Evolutionary conservation across 306 rosid species (phyloP).

Genomic region (Canavalia ensiformis): DNA sequence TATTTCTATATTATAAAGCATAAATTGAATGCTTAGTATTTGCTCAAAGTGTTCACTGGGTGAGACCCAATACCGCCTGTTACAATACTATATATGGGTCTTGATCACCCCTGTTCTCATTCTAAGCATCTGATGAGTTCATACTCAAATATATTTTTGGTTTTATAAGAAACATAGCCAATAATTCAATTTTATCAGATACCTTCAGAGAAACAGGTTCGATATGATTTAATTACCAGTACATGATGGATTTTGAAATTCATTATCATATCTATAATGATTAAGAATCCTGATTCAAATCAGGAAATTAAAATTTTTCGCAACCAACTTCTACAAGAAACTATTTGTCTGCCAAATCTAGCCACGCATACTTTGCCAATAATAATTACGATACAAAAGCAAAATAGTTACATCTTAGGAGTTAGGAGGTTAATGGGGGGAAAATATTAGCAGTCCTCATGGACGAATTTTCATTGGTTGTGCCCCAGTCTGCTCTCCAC

Average conservation of each 20-base stretch:
- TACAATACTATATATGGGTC: not conserved
- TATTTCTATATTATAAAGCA: not conserved
- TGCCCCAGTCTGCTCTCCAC: constrained; percentile 8
- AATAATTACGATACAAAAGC: not conserved
- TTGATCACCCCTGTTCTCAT: not conserved
- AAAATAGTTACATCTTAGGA: not conserved
- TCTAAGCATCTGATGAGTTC: not conserved
- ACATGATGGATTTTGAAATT: constrained; percentile 15
- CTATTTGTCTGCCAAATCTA: not conserved
- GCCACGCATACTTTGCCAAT: not conserved
- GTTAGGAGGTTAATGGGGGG: no score
- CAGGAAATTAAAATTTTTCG: constrained; percentile 15
- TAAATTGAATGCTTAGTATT: not conserved
- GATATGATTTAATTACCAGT: constrained; percentile 1
- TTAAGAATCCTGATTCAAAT: not conserved
- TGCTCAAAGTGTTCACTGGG: not conserved
- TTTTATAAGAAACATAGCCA: not conserved
- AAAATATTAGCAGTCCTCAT: not conserved
- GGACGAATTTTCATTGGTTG: not conserved
- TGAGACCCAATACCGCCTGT: not conserved
- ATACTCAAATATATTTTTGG: not conserved
- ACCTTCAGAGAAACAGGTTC: not conserved
- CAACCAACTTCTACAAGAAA: not conserved
- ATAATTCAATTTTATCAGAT: not conserved
- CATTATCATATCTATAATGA: not conserved